Evolutionary conservation across 2,329 filamentous ascomycete genomes (phyloP), one percentile per base, ranked within the genome.

Genomic region (Penicillium sclerotiorum): DNA sequence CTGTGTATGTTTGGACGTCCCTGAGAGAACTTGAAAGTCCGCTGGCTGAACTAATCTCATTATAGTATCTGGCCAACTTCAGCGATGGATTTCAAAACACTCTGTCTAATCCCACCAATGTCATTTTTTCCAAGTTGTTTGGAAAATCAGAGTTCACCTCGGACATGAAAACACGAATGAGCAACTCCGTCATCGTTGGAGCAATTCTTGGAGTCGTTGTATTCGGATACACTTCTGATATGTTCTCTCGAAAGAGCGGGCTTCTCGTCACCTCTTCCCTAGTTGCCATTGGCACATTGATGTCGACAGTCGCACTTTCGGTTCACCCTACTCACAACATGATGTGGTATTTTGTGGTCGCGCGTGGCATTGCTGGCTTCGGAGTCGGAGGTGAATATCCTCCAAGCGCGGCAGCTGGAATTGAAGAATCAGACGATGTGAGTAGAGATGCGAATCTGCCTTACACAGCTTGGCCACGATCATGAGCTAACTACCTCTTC

Each of bases 381-480:
- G 70, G 69, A 4, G 68, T 71, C 3, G 70, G 69, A 0, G 69
- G 69, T 3, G 69, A 73, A 55, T 71, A 71, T 49, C 69, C 69
- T 22, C 63, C 67, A 1, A 67, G 67, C n/a, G 69, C 69, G 2
- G 67, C 68, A 1, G 69, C 69, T 2, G 70, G 67, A 0, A 55
- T 72, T 5, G 69, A 72, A 46, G 67, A 69, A 27, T 67, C 65
- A 2, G 62, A 71, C 32, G 61, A 67, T 39, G 63, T 65, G 33
- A 51, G 60, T 43, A 3, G 32, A 23, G 12, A 28, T 28, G 33
- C 3, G 8, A 39, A 4, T 5, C 5, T 11, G 4, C 8, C 9
- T n/a, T n/a, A 17, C 15, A 17, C 9, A 9, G 8, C n/a, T n/a
- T n/a, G n/a, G n/a, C 5, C 8, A 17, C n/a, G 15, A 36, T 8